phyloP scores from a whole-genome alignment of 73 alveolate species.

The Symbiodinium pilosum region DNA sequence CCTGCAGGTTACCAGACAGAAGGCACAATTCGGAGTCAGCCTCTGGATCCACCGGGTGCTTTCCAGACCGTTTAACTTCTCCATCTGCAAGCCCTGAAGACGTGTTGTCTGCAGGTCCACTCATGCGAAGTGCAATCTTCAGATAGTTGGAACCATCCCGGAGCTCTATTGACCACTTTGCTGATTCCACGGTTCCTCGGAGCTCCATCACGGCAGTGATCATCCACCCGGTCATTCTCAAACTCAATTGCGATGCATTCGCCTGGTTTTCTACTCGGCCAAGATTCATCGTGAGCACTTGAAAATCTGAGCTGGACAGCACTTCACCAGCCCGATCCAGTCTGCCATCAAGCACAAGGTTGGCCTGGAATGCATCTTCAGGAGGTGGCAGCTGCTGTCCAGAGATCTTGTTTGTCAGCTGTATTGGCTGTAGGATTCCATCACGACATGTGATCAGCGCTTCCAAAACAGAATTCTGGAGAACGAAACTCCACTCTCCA shows the following conservation, averaged over 20 bases:
- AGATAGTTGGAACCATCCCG: constrained; percentile 32
- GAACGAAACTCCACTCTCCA: not conserved
- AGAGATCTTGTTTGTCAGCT: not conserved
- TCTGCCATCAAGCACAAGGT: not conserved
- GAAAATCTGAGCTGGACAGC: not conserved
- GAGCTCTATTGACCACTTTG: constrained; percentile 36
- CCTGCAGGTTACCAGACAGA: constrained; percentile 32
- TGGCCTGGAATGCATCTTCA: too few species aligned
- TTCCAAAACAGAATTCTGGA: constrained; percentile 12
- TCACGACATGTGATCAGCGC: not conserved
- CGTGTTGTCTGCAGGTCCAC: too few species aligned
- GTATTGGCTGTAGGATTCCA: constrained; percentile 22
- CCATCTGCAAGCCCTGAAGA: not conserved
- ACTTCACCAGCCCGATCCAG: not conserved
- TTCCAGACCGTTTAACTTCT: too few species aligned
- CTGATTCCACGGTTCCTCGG: not conserved
- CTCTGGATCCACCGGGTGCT: not conserved
- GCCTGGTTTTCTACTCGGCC: constrained; percentile 2
- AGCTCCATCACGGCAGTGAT: not conserved
- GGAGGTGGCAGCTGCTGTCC: constrained; percentile 30
- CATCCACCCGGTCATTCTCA: constrained; percentile 23
- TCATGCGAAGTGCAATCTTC: constrained; percentile 12
- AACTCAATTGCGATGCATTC: constrained; percentile 59
- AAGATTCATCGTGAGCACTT: not conserved
- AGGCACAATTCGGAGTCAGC: constrained; percentile 14